Conservation (phyloP, 768 basidiomycete genomes). For the Mycena chlorophos region DNA sequence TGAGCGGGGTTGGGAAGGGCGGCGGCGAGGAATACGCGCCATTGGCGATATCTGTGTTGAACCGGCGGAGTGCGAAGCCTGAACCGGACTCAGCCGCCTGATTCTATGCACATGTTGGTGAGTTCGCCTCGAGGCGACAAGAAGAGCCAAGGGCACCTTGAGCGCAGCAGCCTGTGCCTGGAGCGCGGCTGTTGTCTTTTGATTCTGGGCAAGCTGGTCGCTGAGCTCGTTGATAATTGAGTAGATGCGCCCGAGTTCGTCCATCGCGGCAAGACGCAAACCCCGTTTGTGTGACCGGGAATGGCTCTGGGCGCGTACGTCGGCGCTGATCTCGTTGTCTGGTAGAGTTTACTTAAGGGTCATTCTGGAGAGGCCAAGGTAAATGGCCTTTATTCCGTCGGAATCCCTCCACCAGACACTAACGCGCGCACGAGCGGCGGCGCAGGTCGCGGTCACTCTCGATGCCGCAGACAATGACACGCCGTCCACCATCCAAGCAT, state of each 20-base stretch:
- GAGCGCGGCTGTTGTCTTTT: conserved; percentile 67
- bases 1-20: conserved; percentile 17
- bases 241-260: conserved; percentile 78
- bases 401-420: conserved; percentile 16
- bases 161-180: conserved; percentile 68
- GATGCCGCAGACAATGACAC: conserved; percentile 17
- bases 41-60: conserved; percentile 85
- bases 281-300: too few species aligned
- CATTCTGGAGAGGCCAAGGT: background rate
- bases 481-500: conserved; percentile 11
- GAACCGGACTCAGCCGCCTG: conserved; percentile 71
- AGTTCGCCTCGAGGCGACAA: conserved; percentile 4
- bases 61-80: conserved; percentile 78
- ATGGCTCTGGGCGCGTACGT: background rate
- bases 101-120: conserved; percentile 45
- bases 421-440: conserved; percentile 15
- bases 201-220: conserved; percentile 81
- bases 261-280: conserved; percentile 41
- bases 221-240: conserved; percentile 78
- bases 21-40: conserved; percentile 56
- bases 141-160: conserved; percentile 53
- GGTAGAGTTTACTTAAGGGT: background rate
- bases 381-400: conserved; percentile 12
- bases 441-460: conserved; percentile 16
- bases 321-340: background rate